Base-by-base conservation (phyloP, 495 filamentous ascomycete species). In the Aspergillus homomorphus region DNA sequence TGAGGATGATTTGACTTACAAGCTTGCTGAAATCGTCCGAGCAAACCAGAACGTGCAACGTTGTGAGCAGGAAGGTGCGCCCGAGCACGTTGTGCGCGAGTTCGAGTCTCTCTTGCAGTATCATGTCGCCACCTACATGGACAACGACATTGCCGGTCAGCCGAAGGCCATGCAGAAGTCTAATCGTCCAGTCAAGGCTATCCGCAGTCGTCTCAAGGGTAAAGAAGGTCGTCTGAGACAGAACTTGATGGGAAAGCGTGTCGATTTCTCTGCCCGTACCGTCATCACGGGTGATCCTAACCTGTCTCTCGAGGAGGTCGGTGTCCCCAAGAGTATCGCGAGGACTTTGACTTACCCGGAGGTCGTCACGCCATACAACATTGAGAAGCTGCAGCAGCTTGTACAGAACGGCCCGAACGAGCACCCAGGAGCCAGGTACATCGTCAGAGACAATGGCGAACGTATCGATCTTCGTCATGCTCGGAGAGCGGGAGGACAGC, bases 201-300 rank as follows among this genome's bases (percentile, higher is more conserved):
- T 99, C 63, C 90, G 94, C 52, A 92, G 90, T 59, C 91, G 94
- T 76, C 75, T 99, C 63, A 99, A 99, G 81, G 94, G 95, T 56
- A 99, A 99, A 69, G 94, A 99, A 72, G 94, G 94, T 66, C 90
- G 94, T 76, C 80, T 99, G 16, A 90, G 94, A 72, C 94, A 95
- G 65, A 99, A 98, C 68, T 81, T 98, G 77, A 98, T 98, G 94
- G 94, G 94, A 43, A 99, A 99, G 75, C 94, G 94, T 82, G 94
- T 99, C 30, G 94, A 99, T 67, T 99, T 99, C 72, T 99, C 94
- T 1, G 95, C 94, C 18, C 95, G 94, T 86, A 99, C 94, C 24
- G 94, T 99, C 73, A 98, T 98, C 68, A 98, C 94, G 54, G 94
- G 94, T 71, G 94, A 99, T 69, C 95, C 94, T 18, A 97, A 97